phyloP scores from a whole-genome alignment of 2,329 filamentous ascomycete genomes.

The Chalara sp. region DNA sequence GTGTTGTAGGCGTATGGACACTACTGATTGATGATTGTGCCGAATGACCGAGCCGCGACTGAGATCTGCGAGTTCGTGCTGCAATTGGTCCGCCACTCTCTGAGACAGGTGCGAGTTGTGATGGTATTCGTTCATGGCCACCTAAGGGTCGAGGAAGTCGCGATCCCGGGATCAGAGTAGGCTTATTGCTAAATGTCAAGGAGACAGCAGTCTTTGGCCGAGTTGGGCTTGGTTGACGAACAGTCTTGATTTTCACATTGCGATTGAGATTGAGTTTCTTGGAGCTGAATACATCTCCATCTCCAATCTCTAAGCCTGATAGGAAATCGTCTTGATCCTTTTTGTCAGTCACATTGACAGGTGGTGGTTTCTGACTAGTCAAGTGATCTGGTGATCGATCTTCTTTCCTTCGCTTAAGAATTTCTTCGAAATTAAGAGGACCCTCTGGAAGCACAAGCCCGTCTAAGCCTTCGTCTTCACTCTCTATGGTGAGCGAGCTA shows the following conservation, averaged over 20 bases:
- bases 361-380: slow-evolving; percentile 31
- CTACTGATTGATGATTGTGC: slow-evolving; percentile 62
- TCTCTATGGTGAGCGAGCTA: slow-evolving; percentile 85
- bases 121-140: slow-evolving; percentile 62
- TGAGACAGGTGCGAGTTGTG: slow-evolving; percentile 84
- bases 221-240: slow-evolving; percentile 60
- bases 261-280: slow-evolving; percentile 80
- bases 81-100: slow-evolving; percentile 73
- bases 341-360: slow-evolving; percentile 21
- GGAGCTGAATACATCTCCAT: slow-evolving; percentile 73
- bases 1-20: slow-evolving; percentile 53
- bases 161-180: slow-evolving; percentile 45
- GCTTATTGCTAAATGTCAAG: slow-evolving; percentile 84
- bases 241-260: slow-evolving; percentile 81
- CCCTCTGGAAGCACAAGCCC: slow-evolving; percentile 82
- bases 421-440: slow-evolving; percentile 74
- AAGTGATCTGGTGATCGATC: slow-evolving; percentile 47
- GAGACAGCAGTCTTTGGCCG: slow-evolving; percentile 72
- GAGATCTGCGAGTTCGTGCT: slow-evolving; percentile 52
- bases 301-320: slow-evolving; percentile 78
- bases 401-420: slow-evolving; percentile 65
- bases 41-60: slow-evolving; percentile 63
- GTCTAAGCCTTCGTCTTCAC: slow-evolving; percentile 86
- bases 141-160: slow-evolving; percentile 71
- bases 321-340: slow-evolving; percentile 67